Conservation (phyloP, 768 basidiomycete genomes). For the Trametes coccinea region DNA sequence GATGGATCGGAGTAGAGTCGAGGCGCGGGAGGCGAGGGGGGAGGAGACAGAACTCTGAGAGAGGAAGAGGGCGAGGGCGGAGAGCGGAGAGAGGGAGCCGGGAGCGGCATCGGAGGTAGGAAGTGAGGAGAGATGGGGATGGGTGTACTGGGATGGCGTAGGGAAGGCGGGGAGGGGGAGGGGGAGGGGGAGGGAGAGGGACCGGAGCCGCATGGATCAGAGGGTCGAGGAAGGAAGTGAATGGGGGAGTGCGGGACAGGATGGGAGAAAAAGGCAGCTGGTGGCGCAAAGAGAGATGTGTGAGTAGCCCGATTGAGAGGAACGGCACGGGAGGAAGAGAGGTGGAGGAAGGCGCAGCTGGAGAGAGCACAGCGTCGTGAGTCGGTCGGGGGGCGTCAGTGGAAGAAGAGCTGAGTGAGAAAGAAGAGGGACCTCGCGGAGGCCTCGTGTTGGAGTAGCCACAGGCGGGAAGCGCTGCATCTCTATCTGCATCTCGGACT, state of each 20-base stretch:
- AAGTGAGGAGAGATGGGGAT: neutral
- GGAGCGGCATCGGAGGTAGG: too few relatives aligned
- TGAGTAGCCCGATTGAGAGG: too few relatives aligned
- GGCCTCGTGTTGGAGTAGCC: constrained; percentile 5
- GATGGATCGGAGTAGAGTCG: neutral
- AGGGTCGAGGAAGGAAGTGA: too few relatives aligned
- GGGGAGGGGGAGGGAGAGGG: neutral
- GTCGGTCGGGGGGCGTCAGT: neutral
- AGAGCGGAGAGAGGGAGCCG: too few relatives aligned
- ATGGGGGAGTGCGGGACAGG: too few relatives aligned
- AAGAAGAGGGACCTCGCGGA: constrained; percentile 17
- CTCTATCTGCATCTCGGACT: neutral
- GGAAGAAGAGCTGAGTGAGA: constrained; percentile 10
- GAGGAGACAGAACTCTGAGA: too few relatives aligned
- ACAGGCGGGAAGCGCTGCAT: neutral
- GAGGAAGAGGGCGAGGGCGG: too few relatives aligned
- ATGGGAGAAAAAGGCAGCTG: too few relatives aligned
- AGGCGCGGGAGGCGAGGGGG: neutral
- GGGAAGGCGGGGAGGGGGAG: neutral
- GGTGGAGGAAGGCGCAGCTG: too few relatives aligned
- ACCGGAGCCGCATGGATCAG: too few relatives aligned
- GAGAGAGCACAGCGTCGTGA: neutral
- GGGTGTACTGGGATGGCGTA: neutral
- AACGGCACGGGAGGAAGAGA: too few relatives aligned
- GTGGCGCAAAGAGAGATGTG: too few relatives aligned